Conservation (phyloP, 352 stramenopile species). For the Phytopythium boreale region DNA sequence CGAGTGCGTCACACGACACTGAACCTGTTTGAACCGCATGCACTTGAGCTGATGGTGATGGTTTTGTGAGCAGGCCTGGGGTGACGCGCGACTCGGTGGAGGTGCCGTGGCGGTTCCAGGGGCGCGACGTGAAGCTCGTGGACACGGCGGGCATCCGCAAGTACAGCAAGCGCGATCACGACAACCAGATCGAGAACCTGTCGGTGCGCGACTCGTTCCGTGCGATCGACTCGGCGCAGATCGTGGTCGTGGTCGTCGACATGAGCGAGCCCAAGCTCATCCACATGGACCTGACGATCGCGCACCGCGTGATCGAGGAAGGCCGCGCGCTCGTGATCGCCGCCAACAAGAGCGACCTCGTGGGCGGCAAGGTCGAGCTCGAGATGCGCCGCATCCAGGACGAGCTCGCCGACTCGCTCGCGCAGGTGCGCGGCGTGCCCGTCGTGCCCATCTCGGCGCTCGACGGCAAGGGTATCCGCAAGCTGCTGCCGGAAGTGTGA, state of each 20-base stretch:
- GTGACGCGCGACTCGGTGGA: conserved; percentile 82
- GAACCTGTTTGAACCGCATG: background rate
- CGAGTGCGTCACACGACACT: conserved; percentile 42
- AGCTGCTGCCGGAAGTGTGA: conserved; percentile 72
- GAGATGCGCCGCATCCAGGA: conserved; percentile 69
- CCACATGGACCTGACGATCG: conserved; percentile 86
- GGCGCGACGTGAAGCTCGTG: conserved; percentile 71
- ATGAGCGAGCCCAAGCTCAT: conserved; percentile 82
- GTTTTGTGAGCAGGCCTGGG: conserved; percentile 42
- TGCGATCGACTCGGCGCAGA: conserved; percentile 75
- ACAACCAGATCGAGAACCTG: conserved; percentile 84
- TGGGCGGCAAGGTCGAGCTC: conserved; percentile 38
- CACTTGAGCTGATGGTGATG: background rate
- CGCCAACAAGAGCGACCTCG: conserved; percentile 78
- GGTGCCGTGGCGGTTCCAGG: conserved; percentile 75
- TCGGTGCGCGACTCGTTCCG: conserved; percentile 80
- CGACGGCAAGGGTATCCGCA: conserved; percentile 72
- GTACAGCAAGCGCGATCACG: conserved; percentile 82
- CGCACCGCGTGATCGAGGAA: conserved; percentile 77
- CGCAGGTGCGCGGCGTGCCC: conserved; percentile 72
- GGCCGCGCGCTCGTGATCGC: conserved; percentile 68
- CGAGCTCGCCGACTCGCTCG: conserved; percentile 65
- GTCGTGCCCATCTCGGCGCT: conserved; percentile 79
- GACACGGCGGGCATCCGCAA: conserved; percentile 81
- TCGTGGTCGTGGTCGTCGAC: conserved; percentile 80